These are phyloP conservation scores for Colletotrichum liaoningense DNA, from an alignment of 2,329 filamentous ascomycete species.

Conservation along the genomic window DNA sequence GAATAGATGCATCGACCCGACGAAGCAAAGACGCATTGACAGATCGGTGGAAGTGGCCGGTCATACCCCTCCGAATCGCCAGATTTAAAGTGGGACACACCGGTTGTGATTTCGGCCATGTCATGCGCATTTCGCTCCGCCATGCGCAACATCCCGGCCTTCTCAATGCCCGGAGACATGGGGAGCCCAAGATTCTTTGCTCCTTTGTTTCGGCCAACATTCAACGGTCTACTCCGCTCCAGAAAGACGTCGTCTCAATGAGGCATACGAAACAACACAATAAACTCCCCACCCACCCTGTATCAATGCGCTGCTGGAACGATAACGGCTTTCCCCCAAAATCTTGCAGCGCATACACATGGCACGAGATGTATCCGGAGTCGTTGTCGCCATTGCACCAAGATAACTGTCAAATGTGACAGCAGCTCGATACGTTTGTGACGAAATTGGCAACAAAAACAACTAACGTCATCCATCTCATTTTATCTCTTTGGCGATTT, in stretches of 20 bases:
- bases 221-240: conserved; percentile 1
- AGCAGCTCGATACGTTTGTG: background rate
- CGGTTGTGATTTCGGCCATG: conserved; percentile 32
- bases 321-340: background rate
- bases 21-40: conserved; percentile 23
- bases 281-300: conserved; percentile 7
- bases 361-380: background rate
- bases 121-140: conserved; percentile 34
- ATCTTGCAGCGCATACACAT: background rate
- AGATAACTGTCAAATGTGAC: background rate
- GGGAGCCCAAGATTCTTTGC: conserved; percentile 16
- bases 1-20: conserved; percentile 5
- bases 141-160: conserved; percentile 32
- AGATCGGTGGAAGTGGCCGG: conserved; percentile 28
- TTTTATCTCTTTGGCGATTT: conserved; percentile 12
- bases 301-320: conserved; percentile 12
- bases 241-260: conserved; percentile 11
- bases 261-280: conserved; percentile 24
- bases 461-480: conserved; percentile 14
- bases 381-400: background rate
- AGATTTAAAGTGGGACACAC: conserved; percentile 21
- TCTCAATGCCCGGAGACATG: conserved; percentile 33
- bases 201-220: conserved; percentile 16
- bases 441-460: background rate
- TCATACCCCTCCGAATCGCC: conserved; percentile 28